phyloP scores from a whole-genome alignment of 257 asterid genomes.

The Knoxia roxburghii region DNA sequence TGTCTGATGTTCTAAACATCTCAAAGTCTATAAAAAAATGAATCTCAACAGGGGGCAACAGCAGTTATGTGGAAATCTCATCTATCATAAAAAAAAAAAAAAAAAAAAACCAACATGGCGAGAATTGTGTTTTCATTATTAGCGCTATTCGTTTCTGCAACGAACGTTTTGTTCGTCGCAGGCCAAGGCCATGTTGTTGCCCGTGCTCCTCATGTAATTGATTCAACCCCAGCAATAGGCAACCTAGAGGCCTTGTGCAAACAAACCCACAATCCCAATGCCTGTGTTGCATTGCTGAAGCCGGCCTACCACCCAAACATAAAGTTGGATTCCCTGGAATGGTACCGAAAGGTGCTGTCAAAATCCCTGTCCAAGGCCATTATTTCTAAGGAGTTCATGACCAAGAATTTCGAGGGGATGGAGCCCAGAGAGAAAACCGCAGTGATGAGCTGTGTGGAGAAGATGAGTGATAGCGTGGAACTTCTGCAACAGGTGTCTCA shows the following conservation, averaged over 20 bases:
- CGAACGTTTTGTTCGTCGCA: slow-evolving; percentile 1
- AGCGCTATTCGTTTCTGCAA: slow-evolving; percentile 10
- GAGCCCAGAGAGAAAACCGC: background rate
- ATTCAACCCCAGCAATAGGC: background rate
- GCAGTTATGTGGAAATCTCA: background rate
- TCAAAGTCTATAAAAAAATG: slow-evolving; percentile 3
- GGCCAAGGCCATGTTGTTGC: background rate
- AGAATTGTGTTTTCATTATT: background rate
- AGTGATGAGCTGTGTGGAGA: slow-evolving; percentile 5
- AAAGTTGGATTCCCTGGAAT: slow-evolving; percentile 9
- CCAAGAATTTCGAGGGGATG: too few relatives aligned
- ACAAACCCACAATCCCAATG: background rate
- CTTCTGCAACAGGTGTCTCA: slow-evolving; percentile 13
- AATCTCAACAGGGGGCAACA: too few relatives aligned
- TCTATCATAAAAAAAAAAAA: too few relatives aligned
- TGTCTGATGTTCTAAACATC: background rate
- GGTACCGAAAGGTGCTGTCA: slow-evolving; percentile 17
- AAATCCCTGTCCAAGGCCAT: slow-evolving; percentile 19
- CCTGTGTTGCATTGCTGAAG: slow-evolving; percentile 6
- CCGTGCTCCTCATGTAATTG: background rate
- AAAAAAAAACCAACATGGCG: too few relatives aligned
- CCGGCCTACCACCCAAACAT: slow-evolving; percentile 3
- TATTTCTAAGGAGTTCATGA: slow-evolving; percentile 7
- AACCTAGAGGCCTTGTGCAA: slow-evolving; percentile 10
- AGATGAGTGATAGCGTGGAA: slow-evolving; percentile 5